These are phyloP conservation scores for Lindgomyces ingoldianus DNA, from an alignment of 495 filamentous ascomycete species.

Conservation along the genomic window DNA sequence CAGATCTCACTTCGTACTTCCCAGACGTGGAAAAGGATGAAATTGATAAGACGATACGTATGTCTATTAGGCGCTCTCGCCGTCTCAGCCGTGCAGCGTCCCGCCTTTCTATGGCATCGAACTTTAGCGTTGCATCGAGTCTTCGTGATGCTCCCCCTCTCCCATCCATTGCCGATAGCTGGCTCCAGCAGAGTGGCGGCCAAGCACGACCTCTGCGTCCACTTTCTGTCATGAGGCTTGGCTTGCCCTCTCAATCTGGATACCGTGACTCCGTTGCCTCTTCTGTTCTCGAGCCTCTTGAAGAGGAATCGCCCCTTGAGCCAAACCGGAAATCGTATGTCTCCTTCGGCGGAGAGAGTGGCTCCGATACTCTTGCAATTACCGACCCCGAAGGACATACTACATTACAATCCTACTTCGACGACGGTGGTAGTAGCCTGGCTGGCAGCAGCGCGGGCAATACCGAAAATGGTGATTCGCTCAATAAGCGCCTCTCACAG, in stretches of 20 bases:
- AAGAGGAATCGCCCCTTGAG: conserved; percentile 88
- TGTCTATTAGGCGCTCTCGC: conserved; percentile 85
- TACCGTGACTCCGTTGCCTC: conserved; percentile 87
- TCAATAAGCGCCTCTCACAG: conserved; percentile 67
- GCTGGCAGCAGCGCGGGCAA: conserved; percentile 69
- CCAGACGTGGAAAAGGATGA: conserved; percentile 89
- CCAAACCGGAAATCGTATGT: conserved; percentile 95
- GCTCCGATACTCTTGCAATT: conserved; percentile 67
- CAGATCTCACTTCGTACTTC: conserved; percentile 94
- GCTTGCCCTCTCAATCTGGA: conserved; percentile 54
- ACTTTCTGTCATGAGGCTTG: conserved; percentile 63
- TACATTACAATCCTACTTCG: conserved; percentile 74
- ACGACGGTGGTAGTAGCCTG: conserved; percentile 74
- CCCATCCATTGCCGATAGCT: conserved; percentile 93
- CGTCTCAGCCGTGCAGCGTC: conserved; percentile 88
- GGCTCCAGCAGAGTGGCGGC: conserved; percentile 66
- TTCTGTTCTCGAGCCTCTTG: conserved; percentile 81
- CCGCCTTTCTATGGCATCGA: conserved; percentile 90
- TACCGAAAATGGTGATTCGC: conserved; percentile 60
- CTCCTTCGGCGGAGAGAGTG: conserved; percentile 75
- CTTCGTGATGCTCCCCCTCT: conserved; percentile 86
- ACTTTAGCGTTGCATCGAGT: conserved; percentile 86
- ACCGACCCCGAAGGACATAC: conserved; percentile 74
- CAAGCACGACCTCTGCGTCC: conserved; percentile 56
- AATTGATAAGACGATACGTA: conserved; percentile 88